phyloP scores from a whole-genome alignment of 495 filamentous ascomycete genomes.

The Xanthoparmelia taractica region DNA sequence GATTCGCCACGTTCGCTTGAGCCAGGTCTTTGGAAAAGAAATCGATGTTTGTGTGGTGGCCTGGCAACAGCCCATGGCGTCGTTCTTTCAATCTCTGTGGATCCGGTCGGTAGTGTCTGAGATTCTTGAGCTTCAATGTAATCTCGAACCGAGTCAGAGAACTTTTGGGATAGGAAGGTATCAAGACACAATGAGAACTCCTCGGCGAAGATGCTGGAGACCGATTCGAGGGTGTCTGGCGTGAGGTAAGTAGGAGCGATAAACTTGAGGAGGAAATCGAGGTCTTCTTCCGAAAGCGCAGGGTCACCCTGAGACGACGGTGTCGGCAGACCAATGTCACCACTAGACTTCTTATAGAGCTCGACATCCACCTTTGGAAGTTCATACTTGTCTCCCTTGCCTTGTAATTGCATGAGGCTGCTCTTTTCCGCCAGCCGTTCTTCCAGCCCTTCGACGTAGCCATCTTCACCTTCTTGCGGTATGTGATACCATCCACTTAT shows the following conservation, averaged over 20 bases:
- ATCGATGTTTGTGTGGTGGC: constrained; percentile 94
- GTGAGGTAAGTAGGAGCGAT: constrained; percentile 87
- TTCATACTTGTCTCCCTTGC: constrained; percentile 82
- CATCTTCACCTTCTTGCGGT: constrained; percentile 90
- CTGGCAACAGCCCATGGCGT: constrained; percentile 64
- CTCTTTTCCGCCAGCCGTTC: constrained; percentile 80
- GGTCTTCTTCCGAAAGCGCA: constrained; percentile 63
- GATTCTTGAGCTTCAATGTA: constrained; percentile 62
- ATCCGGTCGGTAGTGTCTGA: constrained; percentile 33
- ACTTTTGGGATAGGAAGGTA: constrained; percentile 68
- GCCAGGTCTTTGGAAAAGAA: constrained; percentile 62
- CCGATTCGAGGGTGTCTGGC: constrained; percentile 79
- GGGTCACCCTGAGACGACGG: constrained; percentile 33
- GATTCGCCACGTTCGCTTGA: constrained; percentile 29
- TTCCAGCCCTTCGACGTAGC: constrained; percentile 81
- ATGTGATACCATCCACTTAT: constrained; percentile 99
- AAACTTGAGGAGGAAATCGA: constrained; percentile 82
- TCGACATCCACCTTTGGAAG: constrained; percentile 58
- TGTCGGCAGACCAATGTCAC: constrained; percentile 31
- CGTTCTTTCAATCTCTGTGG: constrained; percentile 49
- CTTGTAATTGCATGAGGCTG: constrained; percentile 82
- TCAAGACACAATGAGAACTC: constrained; percentile 75
- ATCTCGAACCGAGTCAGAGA: constrained; percentile 55
- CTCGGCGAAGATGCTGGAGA: constrained; percentile 69
- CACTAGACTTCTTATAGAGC: constrained; percentile 34